Evolutionary conservation across 78 protist genomes (phyloP), one percentile per base, ranked within the genome.

Genomic region (Bigelowiella natans): DNA sequence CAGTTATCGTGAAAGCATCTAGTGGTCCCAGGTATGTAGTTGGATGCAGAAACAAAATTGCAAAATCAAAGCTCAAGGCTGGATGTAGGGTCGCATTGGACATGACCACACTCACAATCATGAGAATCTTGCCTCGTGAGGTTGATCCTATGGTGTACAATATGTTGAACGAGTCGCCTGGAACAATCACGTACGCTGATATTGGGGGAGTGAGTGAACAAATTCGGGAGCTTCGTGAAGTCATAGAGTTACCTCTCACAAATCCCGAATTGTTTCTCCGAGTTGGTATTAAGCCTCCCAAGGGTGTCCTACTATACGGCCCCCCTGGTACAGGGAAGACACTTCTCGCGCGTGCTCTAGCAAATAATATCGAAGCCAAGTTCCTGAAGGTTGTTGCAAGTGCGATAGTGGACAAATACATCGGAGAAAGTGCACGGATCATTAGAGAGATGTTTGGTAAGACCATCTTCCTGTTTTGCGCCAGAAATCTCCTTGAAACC

Each of bases 11-110:
- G 91, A 97, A 97, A 88, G 99, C 99, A 1, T 93, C 97, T 37
- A 92, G 95, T 94, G 99, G 99, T 26, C 99, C 99, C 29, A 95
- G 99, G 29, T 98, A 99, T 92, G 97, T 98, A 2, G 99, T 99
- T 1, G 98, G 98, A 18, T 96, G 97, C 91, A 39, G 97, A 2
- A 38, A 83, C 3, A 83, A 88, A 85, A 91, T 92, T 1, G 95
- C 96, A 83, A 93, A 93, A 39, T 89, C 51, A 37, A 94, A 94
- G 88, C 95, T 99, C 37, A 89, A 40, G 73, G 93, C 97, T 7
- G 97, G 98, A 28, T 96, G 98, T 2, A 96, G 99, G 29, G 99
- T 98, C 0, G 94, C 99, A 31, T 95, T 99, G n/a, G 99, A 99
- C 92, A 96, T 97, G 95, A 95, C 99, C 11, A 99, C 99, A 18